Evolutionary conservation across 1,139 yeast genomes (phyloP).

Genomic region (Eremothecium coryli): DNA sequence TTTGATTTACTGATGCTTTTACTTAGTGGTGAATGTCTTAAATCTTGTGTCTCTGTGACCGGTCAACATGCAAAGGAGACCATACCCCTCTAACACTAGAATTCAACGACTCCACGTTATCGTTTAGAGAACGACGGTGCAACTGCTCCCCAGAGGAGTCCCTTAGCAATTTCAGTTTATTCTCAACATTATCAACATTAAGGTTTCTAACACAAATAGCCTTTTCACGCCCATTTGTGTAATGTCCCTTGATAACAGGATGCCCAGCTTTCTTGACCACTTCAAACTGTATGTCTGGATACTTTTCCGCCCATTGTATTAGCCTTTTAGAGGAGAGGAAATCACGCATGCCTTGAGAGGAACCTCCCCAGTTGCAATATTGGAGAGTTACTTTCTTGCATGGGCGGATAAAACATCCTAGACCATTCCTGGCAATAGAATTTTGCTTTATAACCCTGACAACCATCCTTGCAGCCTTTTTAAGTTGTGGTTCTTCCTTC

Average conservation of each 20-base stretch:
- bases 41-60: constrained; percentile 57
- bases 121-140: constrained; percentile 49
- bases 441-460: constrained; percentile 42
- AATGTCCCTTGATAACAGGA: constrained; percentile 67
- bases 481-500: too few relatives aligned
- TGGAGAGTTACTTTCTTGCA: constrained; percentile 66
- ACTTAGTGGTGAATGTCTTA: too few relatives aligned
- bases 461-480: constrained; percentile 32
- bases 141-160: constrained; percentile 54
- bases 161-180: constrained; percentile 45
- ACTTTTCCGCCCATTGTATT: constrained; percentile 44
- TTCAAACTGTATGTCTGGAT: constrained; percentile 65
- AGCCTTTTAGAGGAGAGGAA: constrained; percentile 50
- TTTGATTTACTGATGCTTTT: too few relatives aligned
- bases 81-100: constrained; percentile 91
- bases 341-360: constrained; percentile 69
- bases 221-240: constrained; percentile 40
- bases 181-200: constrained; percentile 43
- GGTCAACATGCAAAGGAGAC: constrained; percentile 87
- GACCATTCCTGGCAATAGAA: constrained; percentile 65
- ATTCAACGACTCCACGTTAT: constrained; percentile 71
- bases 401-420: constrained; percentile 57
- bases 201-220: constrained; percentile 57
- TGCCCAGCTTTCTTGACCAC: constrained; percentile 68
- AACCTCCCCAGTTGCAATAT: constrained; percentile 93